Conservation (phyloP, 148 eudicot genomes). For the Dianthus caryophyllus region DNA sequence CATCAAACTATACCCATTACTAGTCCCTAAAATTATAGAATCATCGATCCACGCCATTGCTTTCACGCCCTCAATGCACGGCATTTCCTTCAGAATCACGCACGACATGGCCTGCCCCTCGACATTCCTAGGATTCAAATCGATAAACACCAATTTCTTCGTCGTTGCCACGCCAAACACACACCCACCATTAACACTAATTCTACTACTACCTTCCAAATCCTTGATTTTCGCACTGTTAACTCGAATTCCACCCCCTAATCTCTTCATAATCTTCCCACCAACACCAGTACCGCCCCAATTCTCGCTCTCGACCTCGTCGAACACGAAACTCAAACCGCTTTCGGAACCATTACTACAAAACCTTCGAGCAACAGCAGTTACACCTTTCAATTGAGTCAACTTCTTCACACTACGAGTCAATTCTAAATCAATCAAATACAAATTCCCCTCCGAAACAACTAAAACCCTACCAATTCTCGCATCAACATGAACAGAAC, state of each 20-base stretch:
- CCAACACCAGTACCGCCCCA: constrained; percentile 27
- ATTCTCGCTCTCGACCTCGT: constrained; percentile 29
- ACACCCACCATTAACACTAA: constrained; percentile 29
- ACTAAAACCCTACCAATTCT: constrained; percentile 38
- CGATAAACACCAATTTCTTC: constrained; percentile 56
- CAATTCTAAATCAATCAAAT: constrained; percentile 37
- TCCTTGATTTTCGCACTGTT: constrained; percentile 43
- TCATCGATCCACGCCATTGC: constrained; percentile 77
- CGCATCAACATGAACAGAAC: constrained; percentile 35
- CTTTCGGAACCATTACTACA: constrained; percentile 31
- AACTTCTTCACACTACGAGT: constrained; percentile 40
- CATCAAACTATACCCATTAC: constrained; percentile 63
- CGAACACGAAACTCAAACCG: constrained; percentile 16
- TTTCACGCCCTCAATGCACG: constrained; percentile 60
- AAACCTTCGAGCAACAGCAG: constrained; percentile 47
- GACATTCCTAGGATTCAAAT: constrained; percentile 28
- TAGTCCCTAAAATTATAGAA: constrained; percentile 64
- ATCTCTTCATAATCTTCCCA: constrained; percentile 43
- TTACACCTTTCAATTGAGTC: constrained; percentile 41
- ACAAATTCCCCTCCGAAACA: constrained; percentile 50
- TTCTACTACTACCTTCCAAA: constrained; percentile 23
- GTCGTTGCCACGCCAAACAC: constrained; percentile 54
- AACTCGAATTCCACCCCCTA: constrained; percentile 48
- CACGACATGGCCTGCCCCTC: constrained; percentile 35
- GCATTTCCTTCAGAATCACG: constrained; percentile 60